Evolutionary conservation across 1,139 yeast species (phyloP), one percentile per base, ranked within the genome.

Genomic region (Pichia sp.): DNA sequence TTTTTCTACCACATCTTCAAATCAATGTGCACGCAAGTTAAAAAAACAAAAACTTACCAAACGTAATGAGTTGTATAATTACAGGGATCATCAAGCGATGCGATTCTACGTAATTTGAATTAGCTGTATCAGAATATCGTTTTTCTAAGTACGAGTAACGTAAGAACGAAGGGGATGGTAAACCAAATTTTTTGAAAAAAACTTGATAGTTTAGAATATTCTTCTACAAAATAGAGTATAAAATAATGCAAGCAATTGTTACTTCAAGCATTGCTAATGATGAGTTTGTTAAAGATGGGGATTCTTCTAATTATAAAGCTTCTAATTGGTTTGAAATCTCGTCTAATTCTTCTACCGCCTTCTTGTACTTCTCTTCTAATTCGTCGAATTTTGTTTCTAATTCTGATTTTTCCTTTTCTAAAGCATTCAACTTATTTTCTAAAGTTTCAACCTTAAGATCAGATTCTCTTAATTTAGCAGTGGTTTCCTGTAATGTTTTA

Each of bases 381-480:
- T 86, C 96, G 70, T 91, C 97, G 61, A 72, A 83, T 71, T 86
- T 88, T 72, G 77, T 77, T 71, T 91, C 98, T 77, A 85, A 75
- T 49, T 84, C 86, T 58, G 86, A 94, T 68, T 85, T 86, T 70
- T 91, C 97, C 52, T 81, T 71, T 70, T 91, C 97, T 60, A 89
- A 76, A 24, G 95, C 84, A 44, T 86, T 76, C 48, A 91, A 95
- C 71, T 84, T 86, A 70, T 96, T 85, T 69, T 89, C 96, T 67
- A 88, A 77, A 68, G 86, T 95, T 69, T 93, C 98, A 52, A 94
- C 94, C 71, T 88, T 86, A 69, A 93, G 80, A 61, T 93, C 99
- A 47, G 95, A 81, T 64, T 86, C 95, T 67, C 96, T 86, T 64
- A 89, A 77, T 72, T 88, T 86, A 60, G 83, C 89, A 52, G 95